These are phyloP conservation scores for Chionographis japonica DNA, from an alignment of 106 monocot genomes.

Conservation along the genomic window DNA sequence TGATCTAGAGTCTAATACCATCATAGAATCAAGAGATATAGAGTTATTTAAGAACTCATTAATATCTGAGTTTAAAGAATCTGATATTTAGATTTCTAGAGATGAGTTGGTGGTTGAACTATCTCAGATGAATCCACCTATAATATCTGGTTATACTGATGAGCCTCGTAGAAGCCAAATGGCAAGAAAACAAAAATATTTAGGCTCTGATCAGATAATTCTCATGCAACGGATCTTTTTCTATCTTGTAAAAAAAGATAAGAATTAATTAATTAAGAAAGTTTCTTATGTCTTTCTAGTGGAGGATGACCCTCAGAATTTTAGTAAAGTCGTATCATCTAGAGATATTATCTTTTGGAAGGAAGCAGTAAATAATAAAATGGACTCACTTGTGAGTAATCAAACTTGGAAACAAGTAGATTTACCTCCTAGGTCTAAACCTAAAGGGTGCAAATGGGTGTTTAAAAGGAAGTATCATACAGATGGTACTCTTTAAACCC, in stretches of 20 bases:
- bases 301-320: not conserved
- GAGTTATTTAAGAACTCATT: not conserved
- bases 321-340: not conserved
- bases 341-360: not conserved
- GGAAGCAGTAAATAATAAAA: not conserved
- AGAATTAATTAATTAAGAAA: not conserved
- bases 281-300: not conserved
- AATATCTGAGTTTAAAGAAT: not conserved
- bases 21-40: conserved; percentile 7
- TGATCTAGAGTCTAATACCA: not conserved
- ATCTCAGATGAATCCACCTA: not conserved
- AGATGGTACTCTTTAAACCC: not conserved
- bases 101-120: not conserved
- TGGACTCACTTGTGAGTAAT: not conserved
- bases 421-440: not conserved
- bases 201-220: not conserved
- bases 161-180: not conserved
- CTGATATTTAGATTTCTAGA: not conserved
- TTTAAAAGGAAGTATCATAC: conserved; percentile 4
- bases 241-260: not conserved
- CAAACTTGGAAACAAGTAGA: not conserved
- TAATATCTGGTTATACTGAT: not conserved
- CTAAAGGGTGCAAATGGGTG: not conserved
- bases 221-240: not conserved
- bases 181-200: not conserved